A percentile compares a stretch with the other conserved stretches of the same genome.
Conservation (phyloP, 2,329 filamentous ascomycete species). For the Apiospora phragmitis region DNA sequence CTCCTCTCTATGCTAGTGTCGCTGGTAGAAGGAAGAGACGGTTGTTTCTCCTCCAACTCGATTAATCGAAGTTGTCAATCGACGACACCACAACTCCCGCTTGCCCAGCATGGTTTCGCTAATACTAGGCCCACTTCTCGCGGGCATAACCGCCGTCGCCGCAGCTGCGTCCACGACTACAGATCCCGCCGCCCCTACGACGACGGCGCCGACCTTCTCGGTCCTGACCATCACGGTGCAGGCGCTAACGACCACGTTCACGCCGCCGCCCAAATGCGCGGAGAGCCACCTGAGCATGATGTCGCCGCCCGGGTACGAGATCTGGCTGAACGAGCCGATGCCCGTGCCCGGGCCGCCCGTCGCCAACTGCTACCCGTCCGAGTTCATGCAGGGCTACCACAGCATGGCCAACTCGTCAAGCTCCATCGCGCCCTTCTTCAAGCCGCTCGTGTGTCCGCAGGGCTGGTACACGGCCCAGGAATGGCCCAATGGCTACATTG, state of each 20-base stretch:
- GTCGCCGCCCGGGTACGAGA: constrained; percentile 19
- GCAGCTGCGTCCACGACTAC: neutral
- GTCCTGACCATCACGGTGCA: neutral
- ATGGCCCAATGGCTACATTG: constrained; percentile 19
- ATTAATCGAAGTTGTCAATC: neutral
- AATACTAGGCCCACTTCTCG: neutral
- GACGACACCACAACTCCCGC: neutral
- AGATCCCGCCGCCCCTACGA: neutral
- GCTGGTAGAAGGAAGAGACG: neutral
- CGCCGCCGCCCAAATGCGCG: constrained; percentile 11
- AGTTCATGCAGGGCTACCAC: constrained; percentile 23
- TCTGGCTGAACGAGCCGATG: constrained; percentile 27
- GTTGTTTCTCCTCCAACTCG: neutral
- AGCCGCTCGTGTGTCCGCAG: constrained; percentile 22
- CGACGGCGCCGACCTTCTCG: neutral
- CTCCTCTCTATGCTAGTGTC: neutral
- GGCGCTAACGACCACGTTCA: neutral
- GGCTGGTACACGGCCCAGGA: constrained; percentile 16
- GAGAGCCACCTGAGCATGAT: constrained; percentile 20
- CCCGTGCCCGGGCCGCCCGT: constrained; percentile 19
- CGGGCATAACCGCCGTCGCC: neutral
- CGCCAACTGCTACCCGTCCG: constrained; percentile 23
- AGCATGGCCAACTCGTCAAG: constrained; percentile 17
- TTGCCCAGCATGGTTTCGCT: neutral
- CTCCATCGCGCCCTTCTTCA: constrained; percentile 24